Conservation (phyloP, 352 stramenopile genomes). For the Albugo candida region DNA sequence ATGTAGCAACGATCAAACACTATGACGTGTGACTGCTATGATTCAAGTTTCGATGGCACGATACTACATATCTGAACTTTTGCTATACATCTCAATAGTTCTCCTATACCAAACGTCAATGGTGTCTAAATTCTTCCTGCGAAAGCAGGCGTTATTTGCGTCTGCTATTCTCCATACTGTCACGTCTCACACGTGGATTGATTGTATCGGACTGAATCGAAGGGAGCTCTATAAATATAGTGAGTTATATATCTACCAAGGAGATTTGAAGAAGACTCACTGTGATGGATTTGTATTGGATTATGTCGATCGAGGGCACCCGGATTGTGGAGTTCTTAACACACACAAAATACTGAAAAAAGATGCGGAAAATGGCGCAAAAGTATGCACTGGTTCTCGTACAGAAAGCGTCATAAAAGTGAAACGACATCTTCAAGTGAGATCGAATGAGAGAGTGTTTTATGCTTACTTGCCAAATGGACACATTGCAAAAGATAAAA, state of each 20-base stretch:
- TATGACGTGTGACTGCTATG: no score
- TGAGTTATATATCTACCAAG: conserved; percentile 41
- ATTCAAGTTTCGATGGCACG: no score
- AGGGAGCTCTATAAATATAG: conserved; percentile 44
- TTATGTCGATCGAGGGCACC: conserved; percentile 30
- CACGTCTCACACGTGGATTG: conserved; percentile 32
- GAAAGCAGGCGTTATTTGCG: no score
- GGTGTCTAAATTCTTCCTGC: no score
- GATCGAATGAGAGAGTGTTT: conserved; percentile 9
- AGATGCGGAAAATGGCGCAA: conserved; percentile 22
- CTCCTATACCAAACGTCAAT: no score
- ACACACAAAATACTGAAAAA: conserved; percentile 58
- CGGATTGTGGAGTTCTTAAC: conserved; percentile 27
- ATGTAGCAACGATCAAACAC: no score
- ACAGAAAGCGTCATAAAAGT: background rate
- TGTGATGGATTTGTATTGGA: conserved; percentile 45
- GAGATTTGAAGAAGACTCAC: conserved; percentile 34
- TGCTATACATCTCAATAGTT: no score
- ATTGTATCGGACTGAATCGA: conserved; percentile 35
- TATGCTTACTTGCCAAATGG: conserved; percentile 36
- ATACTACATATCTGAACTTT: no score
- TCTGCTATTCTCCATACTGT: no score
- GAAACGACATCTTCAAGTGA: background rate
- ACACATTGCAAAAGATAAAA: conserved; percentile 53
- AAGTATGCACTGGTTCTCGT: conserved; percentile 11